Conservation (phyloP, 2,329 filamentous ascomycete genomes). For the Didymella exigua region DNA sequence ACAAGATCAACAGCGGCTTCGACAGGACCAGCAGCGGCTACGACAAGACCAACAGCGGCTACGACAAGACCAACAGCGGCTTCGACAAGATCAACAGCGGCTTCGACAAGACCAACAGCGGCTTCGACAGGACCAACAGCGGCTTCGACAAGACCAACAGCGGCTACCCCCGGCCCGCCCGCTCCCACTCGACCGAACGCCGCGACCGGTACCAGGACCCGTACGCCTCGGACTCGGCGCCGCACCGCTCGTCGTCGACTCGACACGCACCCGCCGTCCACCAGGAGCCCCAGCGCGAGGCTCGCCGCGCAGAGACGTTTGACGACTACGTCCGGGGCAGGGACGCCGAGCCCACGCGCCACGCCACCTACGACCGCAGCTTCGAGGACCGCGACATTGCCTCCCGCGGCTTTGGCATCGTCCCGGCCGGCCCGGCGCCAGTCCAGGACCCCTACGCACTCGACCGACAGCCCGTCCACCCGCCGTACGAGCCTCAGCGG, state of each 20-base stretch:
- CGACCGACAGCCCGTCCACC: constrained; percentile 44
- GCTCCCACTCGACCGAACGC: constrained; percentile 43
- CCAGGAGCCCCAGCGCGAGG: constrained; percentile 52
- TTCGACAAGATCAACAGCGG: constrained; percentile 73
- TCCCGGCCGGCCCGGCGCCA: constrained; percentile 24
- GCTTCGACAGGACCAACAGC: constrained; percentile 71
- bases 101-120: constrained; percentile 72
- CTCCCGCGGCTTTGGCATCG: constrained; percentile 56
- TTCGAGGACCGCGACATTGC: constrained; percentile 54
- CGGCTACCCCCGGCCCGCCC: constrained; percentile 26
- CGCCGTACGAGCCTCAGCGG: constrained; percentile 21
- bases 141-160: constrained; percentile 71
- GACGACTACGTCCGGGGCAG: constrained; percentile 53
- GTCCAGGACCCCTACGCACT: constrained; percentile 46
- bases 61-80: constrained; percentile 72
- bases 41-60: constrained; percentile 71
- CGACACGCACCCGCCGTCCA: constrained; percentile 53
- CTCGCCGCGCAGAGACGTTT: constrained; percentile 48
- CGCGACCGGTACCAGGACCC: constrained; percentile 44
- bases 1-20: constrained; percentile 69
- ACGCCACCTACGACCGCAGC: constrained; percentile 32
- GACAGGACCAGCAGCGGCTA: constrained; percentile 73
- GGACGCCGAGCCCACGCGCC: constrained; percentile 47
- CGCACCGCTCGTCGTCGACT: constrained; percentile 48
- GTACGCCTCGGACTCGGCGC: constrained; percentile 46